Conservation (phyloP, 148 eudicot genomes). For the Tetragonia tetragonoides region DNA sequence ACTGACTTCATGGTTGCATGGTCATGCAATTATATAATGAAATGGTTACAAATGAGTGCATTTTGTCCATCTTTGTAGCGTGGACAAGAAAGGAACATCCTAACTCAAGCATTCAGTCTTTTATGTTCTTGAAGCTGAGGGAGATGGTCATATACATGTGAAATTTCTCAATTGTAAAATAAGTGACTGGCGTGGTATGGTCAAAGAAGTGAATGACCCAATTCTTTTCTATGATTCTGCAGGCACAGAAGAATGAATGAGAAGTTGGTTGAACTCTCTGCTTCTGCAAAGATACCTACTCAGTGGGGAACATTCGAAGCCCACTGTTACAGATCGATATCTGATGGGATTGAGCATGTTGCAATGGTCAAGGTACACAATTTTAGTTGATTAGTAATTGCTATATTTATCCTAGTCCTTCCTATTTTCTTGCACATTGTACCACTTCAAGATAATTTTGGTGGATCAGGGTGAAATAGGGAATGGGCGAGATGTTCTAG, state of each 20-base stretch:
- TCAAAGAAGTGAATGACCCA: neutral
- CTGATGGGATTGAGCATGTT: slow-evolving; percentile 66
- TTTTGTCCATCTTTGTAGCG: too few species aligned
- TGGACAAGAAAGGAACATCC: too few species aligned
- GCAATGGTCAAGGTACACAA: slow-evolving; percentile 54
- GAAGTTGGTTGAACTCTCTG: slow-evolving; percentile 49
- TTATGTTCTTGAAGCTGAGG: too few species aligned
- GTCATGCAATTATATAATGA: neutral
- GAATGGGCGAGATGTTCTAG: too few species aligned
- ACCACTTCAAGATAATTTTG: too few species aligned
- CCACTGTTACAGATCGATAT: slow-evolving; percentile 37
- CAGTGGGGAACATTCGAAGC: neutral
- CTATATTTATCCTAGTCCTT: too few species aligned
- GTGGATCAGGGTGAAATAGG: too few species aligned
- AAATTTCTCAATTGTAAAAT: neutral
- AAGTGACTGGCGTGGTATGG: neutral
- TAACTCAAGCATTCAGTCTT: too few species aligned
- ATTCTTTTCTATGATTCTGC: neutral
- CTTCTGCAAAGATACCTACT: slow-evolving; percentile 35
- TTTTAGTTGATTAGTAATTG: too few species aligned
- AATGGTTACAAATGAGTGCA: too few species aligned
- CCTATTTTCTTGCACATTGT: too few species aligned
- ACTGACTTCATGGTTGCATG: neutral
- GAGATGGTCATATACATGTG: too few species aligned
- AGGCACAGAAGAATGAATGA: slow-evolving; percentile 62